Evolutionary conservation across 495 filamentous ascomycete species (phyloP).

Genomic region (Lasiosphaeriaceae sp.): DNA sequence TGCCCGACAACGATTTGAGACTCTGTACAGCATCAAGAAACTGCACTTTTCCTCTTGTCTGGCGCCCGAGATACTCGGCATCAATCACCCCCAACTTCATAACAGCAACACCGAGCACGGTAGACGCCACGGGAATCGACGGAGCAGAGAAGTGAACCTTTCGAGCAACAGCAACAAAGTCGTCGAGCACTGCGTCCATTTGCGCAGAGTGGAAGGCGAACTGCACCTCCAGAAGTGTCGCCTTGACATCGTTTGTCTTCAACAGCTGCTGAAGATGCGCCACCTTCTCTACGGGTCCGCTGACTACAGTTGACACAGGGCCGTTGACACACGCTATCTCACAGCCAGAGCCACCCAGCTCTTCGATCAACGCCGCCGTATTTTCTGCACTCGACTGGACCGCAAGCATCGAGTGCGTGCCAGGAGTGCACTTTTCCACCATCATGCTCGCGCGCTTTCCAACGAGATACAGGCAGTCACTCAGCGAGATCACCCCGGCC

Average conservation of each 20-base stretch:
- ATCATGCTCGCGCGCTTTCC: slow-evolving; percentile 67
- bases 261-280: slow-evolving; percentile 47
- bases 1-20: background rate
- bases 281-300: slow-evolving; percentile 41
- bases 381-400: slow-evolving; percentile 23
- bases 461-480: slow-evolving; percentile 63
- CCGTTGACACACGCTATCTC: slow-evolving; percentile 55
- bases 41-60: slow-evolving; percentile 3
- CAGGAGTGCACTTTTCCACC: slow-evolving; percentile 52
- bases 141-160: slow-evolving; percentile 51
- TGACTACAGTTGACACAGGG: slow-evolving; percentile 45
- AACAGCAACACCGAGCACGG: slow-evolving; percentile 51
- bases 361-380: slow-evolving; percentile 10
- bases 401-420: slow-evolving; percentile 57
- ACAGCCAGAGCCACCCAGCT: slow-evolving; percentile 27
- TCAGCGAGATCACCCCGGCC: slow-evolving; percentile 62
- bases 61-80: slow-evolving; percentile 10
- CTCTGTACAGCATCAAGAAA: background rate
- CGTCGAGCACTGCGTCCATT: slow-evolving; percentile 56
- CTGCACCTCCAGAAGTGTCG: slow-evolving; percentile 39
- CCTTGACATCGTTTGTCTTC: slow-evolving; percentile 43
- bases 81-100: slow-evolving; percentile 40
- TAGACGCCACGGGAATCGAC: slow-evolving; percentile 48
- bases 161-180: slow-evolving; percentile 46
- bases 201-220: slow-evolving; percentile 66